Conservation (phyloP, 768 basidiomycete genomes). For the Collybiopsis luxurians region DNA sequence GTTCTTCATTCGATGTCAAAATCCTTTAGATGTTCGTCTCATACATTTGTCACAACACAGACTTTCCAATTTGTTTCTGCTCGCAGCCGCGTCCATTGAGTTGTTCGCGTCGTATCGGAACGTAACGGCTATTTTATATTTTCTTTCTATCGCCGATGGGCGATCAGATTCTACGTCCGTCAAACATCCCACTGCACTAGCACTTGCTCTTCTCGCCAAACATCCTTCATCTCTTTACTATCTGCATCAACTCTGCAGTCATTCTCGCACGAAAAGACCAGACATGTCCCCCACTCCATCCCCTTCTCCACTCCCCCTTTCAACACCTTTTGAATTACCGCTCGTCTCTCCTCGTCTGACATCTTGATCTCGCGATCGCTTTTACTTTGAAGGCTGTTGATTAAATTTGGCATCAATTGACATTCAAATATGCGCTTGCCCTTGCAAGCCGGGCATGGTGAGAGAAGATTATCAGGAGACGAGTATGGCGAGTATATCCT, state of each 20-base stretch:
- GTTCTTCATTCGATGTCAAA: too few relatives aligned
- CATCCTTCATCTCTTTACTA: conserved; percentile 39
- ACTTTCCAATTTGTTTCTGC: too few relatives aligned
- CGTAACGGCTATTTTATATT: too few relatives aligned
- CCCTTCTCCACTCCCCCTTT: conserved; percentile 47
- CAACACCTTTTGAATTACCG: conserved; percentile 54
- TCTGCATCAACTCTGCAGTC: conserved; percentile 64
- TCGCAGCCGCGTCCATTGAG: too few relatives aligned
- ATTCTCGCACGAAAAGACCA: conserved; percentile 83
- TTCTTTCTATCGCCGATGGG: too few relatives aligned
- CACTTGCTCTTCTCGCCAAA: conserved; percentile 77
- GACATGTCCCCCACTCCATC: conserved; percentile 95
- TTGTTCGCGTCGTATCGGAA: too few relatives aligned
- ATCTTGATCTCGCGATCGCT: conserved; percentile 24
- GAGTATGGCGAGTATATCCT: conserved; percentile 48
- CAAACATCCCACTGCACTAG: conserved; percentile 73
- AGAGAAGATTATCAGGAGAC: conserved; percentile 32
- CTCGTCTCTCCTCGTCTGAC: conserved; percentile 69
- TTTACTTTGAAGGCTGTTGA: conserved; percentile 60
- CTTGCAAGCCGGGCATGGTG: conserved; percentile 66
- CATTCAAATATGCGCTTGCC: conserved; percentile 80
- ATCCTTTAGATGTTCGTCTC: too few relatives aligned
- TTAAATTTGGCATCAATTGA: conserved; percentile 93
- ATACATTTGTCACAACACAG: too few relatives aligned
- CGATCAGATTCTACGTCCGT: too few relatives aligned